Evolutionary conservation across 2,329 filamentous ascomycete genomes (phyloP), one percentile per base, ranked within the genome.

Genomic region (Penicillium thymicola): DNA sequence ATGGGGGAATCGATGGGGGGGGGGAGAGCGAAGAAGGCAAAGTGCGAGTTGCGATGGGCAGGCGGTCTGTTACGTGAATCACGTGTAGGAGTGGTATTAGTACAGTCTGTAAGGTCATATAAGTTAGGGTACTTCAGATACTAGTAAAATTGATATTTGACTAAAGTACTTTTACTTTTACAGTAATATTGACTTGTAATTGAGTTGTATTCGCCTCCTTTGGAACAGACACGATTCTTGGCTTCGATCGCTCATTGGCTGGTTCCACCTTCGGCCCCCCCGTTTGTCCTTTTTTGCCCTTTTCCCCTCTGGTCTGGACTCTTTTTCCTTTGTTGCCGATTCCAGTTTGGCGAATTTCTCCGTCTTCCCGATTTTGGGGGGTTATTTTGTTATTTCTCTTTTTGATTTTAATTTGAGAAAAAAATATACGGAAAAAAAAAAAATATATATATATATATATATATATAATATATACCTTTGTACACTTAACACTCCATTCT

Each of bases 21-120:
- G 64, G 65, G 65, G 63, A 64, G 63, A 60, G 68, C 70, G 65
- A 71, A 72, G 69, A 71, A 68, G 69, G 70, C 62, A 71, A 70
- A 70, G 69, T 70, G 66, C 62, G 59, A 58, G 57, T 66, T 65
- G 59, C 56, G 60, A 64, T 59, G 58, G 63, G 63, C 54, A 65
- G 63, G 63, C 63, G 63, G 61, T 64, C 61, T 64, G 63, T 51
- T 42, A 51, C 23, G 3, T 36, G 16, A 16, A 27, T 70, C 69
- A 71, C 65, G 69, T 71, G 69, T n/a, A 23, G 37, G 14, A 37
- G 23, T 49, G 34, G 47, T 34, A 45, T 36, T 42, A 54, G 38
- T 32, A 41, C 30, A n/a, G 38, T 34, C 1, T 32, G 10, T 43
- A 32, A 27, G 7, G 5, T 41, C 0, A 25, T 10, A 28, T 11